Evolutionary conservation across 2,329 filamentous ascomycete species (phyloP).

Genomic region (Phialophora chinensis): DNA sequence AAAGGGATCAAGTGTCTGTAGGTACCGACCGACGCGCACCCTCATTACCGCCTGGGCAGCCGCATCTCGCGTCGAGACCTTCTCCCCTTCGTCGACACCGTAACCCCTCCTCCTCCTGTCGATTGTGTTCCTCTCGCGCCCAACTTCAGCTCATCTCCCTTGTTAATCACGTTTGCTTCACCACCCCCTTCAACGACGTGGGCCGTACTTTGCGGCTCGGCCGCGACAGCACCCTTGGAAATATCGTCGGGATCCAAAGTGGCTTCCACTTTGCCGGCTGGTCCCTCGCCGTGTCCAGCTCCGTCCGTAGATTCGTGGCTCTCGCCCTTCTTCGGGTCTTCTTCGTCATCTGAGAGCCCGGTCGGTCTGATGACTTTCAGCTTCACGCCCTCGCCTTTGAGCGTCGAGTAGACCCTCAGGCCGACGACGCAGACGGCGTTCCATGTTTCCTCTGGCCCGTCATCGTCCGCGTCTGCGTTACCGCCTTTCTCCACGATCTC

Average conservation of each 20-base stretch:
- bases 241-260: conserved; percentile 33
- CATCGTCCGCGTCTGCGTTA: conserved; percentile 30
- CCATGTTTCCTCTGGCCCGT: conserved; percentile 55
- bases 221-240: conserved; percentile 28
- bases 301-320: background rate
- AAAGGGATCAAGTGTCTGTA: no score
- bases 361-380: conserved; percentile 25
- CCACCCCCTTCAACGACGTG: background rate
- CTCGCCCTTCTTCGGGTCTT: conserved; percentile 2
- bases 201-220: conserved; percentile 20
- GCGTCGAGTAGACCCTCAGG: conserved; percentile 59
- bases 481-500: conserved; percentile 16
- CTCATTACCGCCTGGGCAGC: background rate
- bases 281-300: background rate
- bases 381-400: conserved; percentile 26
- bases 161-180: background rate
- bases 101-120: background rate
- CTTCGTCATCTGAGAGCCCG: conserved; percentile 8
- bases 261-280: background rate
- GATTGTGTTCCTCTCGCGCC: background rate
- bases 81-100: background rate
- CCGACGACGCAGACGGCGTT: conserved; percentile 67
- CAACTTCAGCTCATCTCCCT: background rate
- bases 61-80: background rate
- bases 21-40: no score